Evolutionary conservation across 495 filamentous ascomycete genomes (phyloP), one percentile per base, ranked within the genome.

Genomic region (Hyaloscypha finlandica): DNA sequence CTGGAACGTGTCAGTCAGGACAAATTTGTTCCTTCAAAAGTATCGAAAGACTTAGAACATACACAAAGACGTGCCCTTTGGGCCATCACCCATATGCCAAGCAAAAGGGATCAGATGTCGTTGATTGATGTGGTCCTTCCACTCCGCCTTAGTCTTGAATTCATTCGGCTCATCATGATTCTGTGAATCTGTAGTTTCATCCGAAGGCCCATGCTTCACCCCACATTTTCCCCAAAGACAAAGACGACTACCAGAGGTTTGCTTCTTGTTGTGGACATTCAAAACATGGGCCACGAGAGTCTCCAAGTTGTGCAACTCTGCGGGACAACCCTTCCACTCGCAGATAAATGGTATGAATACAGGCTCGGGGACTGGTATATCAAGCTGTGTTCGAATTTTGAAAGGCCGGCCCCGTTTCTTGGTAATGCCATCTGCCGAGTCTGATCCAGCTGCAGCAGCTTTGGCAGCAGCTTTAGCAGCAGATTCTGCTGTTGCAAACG

Each of bases 221-320:
- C 68, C 74, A 67, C 84, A 86, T n/a, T 72, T 73, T n/a, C 66
- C 70, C 84, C 84, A 86, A 33, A 71, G 67, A 70, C 84, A 86
- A 20, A 75, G 69, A 16, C 74, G 72, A 8, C 58, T 55, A 25
- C 73, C 45, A 67, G 4, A 16, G 22, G 16, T n/a, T 12, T 60
- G 61, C 2, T 68, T 67, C 48, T 69, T 63, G 30, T 71, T 68
- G 69, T 87, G 89, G 2, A 83, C 74, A 66, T 85, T 88, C 54
- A 80, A 68, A 6, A 92, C 68, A 73, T 94, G 91, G 52, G 80
- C 80, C 59, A 81, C 80, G 6, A 93, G 78, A 1, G 84, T 85
- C 6, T 86, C 81, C 16, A 91, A 71, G 68, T 91, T 92, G 72
- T 92, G 89, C 9, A 93, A 74, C 72, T 90, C 82, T 0, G 86